Conservation (phyloP, 2,329 filamentous ascomycete genomes). For the Phyllosticta citrichinensis region DNA sequence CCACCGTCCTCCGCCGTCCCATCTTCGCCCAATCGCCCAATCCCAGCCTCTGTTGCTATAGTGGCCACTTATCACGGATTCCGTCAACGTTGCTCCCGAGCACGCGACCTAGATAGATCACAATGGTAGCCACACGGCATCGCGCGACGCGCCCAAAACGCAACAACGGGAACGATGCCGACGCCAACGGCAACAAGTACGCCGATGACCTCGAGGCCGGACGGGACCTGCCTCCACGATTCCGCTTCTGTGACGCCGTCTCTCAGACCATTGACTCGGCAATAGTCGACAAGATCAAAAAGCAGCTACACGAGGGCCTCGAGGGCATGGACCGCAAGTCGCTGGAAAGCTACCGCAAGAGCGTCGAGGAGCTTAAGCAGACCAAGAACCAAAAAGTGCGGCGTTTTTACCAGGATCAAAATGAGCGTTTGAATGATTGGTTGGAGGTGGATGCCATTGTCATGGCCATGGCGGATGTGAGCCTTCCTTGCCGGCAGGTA, state of each 20-base stretch:
- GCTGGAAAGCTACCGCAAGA: conserved; percentile 37
- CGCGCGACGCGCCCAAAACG: not conserved
- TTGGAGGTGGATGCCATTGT: conserved; percentile 50
- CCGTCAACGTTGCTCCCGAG: not conserved
- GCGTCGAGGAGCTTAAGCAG: conserved; percentile 33
- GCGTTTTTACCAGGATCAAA: conserved; percentile 46
- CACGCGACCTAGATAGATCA: not conserved
- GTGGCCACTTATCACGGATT: not conserved
- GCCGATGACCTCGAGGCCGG: not conserved
- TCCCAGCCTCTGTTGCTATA: not conserved
- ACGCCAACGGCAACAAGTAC: not conserved
- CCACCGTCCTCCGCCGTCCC: not conserved
- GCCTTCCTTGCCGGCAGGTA: too few relatives aligned
- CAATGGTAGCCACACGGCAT: not conserved
- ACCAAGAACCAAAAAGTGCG: conserved; percentile 45
- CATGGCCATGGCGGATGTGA: conserved; percentile 40
- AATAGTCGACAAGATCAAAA: conserved; percentile 39
- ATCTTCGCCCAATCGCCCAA: not conserved
- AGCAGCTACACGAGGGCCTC: conserved; percentile 37
- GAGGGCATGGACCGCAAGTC: conserved; percentile 27
- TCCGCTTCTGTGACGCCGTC: conserved; percentile 39
- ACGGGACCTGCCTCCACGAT: conserved; percentile 10
- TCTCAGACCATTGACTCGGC: conserved; percentile 36
- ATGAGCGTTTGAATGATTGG: conserved; percentile 47
- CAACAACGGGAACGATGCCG: not conserved